These are phyloP conservation scores for Spathaspora sp. DNA, from an alignment of 1,139 yeast species.

Conservation along the genomic window DNA sequence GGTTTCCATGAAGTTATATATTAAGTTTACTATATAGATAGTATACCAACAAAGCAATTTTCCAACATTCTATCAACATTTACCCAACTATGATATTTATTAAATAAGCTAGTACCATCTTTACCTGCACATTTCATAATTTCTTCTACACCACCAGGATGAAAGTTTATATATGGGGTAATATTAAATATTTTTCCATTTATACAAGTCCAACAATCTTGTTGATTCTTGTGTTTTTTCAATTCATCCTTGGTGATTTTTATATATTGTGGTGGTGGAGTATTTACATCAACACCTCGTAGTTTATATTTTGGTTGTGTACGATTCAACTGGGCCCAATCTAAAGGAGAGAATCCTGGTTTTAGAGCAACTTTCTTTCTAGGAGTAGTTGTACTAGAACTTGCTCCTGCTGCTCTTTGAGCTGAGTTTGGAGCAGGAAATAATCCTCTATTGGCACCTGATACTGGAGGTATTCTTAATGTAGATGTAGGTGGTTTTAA, in stretches of 20 bases:
- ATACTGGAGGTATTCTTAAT: constrained; percentile 5
- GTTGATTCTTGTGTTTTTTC: constrained; percentile 51
- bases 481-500: constrained; percentile 5
- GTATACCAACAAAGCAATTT: constrained; percentile 72
- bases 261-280: constrained; percentile 47
- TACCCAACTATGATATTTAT: constrained; percentile 86
- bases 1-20: constrained; percentile 2
- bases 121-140: constrained; percentile 78
- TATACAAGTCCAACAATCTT: constrained; percentile 86
- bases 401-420: constrained; percentile 29
- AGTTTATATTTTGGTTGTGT: constrained; percentile 28
- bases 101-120: constrained; percentile 80
- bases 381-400: constrained; percentile 15
- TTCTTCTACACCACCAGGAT: constrained; percentile 90
- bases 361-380: constrained; percentile 56
- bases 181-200: constrained; percentile 83
- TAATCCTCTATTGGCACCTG: constrained; percentile 12
- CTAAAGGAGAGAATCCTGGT: constrained; percentile 85
- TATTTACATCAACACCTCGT: constrained; percentile 39
- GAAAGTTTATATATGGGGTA: constrained; percentile 78
- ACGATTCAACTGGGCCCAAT: constrained; percentile 69
- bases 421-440: constrained; percentile 44
- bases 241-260: constrained; percentile 62
- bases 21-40: not conserved
- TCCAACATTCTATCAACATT: constrained; percentile 81